These are phyloP conservation scores for Lasiodiplodia sp. DNA, from an alignment of 2,329 filamentous ascomycete genomes.

Conservation along the genomic window DNA sequence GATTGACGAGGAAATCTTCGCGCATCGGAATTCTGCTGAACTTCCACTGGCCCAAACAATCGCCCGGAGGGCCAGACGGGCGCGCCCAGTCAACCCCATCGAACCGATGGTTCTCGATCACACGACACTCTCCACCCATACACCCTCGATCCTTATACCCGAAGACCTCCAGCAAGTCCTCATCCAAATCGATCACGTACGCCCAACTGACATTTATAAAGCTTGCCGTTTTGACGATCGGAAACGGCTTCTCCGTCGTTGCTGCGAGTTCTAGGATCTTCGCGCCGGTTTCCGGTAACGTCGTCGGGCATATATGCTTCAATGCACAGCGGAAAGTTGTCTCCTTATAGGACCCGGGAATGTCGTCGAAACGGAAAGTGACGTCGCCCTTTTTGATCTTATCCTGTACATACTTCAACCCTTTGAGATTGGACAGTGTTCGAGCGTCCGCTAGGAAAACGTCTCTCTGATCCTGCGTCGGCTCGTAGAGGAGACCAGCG, in stretches of 20 bases:
- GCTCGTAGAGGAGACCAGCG: conserved; percentile 31
- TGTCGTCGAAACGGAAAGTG: no score
- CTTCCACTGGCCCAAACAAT: no score
- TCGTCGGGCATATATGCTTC: background rate
- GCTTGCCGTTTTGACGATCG: background rate
- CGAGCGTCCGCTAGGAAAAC: background rate
- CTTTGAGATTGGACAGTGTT: background rate
- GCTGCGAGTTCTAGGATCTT: background rate
- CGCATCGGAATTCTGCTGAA: no score
- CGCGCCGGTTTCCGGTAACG: background rate
- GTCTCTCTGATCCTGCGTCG: conserved; percentile 13
- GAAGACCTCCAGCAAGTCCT: background rate
- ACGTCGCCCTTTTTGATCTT: background rate
- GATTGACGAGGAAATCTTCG: no score
- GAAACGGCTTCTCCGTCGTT: background rate
- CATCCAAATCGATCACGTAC: conserved; percentile 2
- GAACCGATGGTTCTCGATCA: no score
- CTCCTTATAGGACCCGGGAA: no score
- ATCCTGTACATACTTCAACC: no score
- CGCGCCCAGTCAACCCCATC: no score
- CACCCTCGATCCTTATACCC: no score
- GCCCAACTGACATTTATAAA: background rate
- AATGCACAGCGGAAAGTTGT: background rate
- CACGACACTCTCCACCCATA: no score
- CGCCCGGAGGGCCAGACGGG: no score